Evolutionary conservation across 225 moss, liverwort and hornwort species (phyloP).

Genomic region (Marchantia paleacea): DNA sequence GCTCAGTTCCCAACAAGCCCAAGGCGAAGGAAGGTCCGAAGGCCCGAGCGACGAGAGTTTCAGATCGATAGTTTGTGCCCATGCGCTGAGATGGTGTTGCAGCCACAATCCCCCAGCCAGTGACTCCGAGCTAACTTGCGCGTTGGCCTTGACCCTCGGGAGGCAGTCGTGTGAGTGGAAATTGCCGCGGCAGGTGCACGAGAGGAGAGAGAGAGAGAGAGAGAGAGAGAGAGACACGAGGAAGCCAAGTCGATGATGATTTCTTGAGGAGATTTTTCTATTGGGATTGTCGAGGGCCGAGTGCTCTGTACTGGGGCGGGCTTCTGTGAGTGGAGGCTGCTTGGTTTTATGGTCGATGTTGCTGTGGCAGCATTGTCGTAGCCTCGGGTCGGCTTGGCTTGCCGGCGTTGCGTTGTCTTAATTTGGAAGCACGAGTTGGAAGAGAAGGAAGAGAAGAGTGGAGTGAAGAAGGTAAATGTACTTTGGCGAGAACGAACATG

Average conservation of each 20-base stretch:
- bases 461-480: conserved; percentile 8
- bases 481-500: not conserved
- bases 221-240: not conserved
- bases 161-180: not conserved
- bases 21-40: too few species aligned
- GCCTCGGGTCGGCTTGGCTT: conserved; percentile 10
- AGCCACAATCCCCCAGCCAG: too few species aligned
- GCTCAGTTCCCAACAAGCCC: too few species aligned
- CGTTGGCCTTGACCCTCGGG: not conserved
- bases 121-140: not conserved
- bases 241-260: not conserved
- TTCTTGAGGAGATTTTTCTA: not conserved
- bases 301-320: not conserved
- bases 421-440: not conserved
- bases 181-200: not conserved
- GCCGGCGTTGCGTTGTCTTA: not conserved
- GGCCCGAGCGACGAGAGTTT: not conserved
- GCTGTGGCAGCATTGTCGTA: conserved; percentile 10
- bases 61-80: not conserved
- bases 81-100: not conserved
- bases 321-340: not conserved
- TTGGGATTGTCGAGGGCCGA: not conserved
- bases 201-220: not conserved
- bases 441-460: not conserved
- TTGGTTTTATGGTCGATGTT: conserved; percentile 13